Base-by-base conservation (phyloP, 768 basidiomycete species). In the Coprinellus micaceus region DNA sequence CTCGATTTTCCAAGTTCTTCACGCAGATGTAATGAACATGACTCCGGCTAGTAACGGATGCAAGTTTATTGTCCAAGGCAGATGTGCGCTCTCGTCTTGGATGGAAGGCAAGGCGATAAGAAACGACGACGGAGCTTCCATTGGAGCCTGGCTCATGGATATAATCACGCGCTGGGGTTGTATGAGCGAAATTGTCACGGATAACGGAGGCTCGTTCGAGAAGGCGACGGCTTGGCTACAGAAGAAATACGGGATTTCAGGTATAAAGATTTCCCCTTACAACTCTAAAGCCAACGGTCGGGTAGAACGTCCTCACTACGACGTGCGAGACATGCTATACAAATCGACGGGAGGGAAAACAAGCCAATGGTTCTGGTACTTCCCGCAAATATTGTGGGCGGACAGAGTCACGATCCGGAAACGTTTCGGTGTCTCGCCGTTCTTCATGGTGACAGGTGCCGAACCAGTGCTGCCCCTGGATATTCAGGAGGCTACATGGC, bases 151-250 rank as follows among this genome's bases (percentile, higher is more conserved):
- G 63, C 33, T 69, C 0, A 66, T 64, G 10, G 68, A 75, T 13
- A 66, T 74, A 4, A 58, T 73, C 0, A 71, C 67, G 44, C 21
- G 67, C 30, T 79, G 76, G 77, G 77, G 76, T 1, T 64, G 69
- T 13, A 19, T 76, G 0, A 21, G 12, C 0, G 63, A 72, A 24
- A 73, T 80, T n/a, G 67, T 79, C 6, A 33, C 33, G 33, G 33
- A 33, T 13, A 33, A 33, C n/a, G 33, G 33, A 33, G 15, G 33
- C 7, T 33, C 33, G 7, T 33, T 33, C 33, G 33, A 33, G 33
- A 33, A 13, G 13, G 33, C 33, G 33, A 33, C 33, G 6, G 33
- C 33, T n/a, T 33, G 33, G 33, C 33, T 33, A 13, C 33, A 33
- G 13, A 33, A 33, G 36, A 65, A 65, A 28, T 69, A 66, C 50